Evolutionary conservation across 805 yeast genomes (phyloP).

Genomic region (Kazachstania psychrophila): DNA sequence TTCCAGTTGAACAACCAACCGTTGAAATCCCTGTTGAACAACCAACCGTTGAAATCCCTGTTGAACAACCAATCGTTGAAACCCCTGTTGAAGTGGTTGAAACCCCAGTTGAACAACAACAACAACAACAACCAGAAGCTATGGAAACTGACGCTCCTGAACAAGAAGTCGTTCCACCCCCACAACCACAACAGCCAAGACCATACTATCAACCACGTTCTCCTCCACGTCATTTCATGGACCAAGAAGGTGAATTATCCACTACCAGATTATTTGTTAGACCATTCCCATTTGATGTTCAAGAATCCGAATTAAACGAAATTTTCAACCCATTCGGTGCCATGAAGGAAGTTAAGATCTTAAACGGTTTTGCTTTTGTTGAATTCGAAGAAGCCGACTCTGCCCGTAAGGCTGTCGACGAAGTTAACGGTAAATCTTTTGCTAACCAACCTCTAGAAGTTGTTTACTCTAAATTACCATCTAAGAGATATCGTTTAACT

Average conservation of each 20-base stretch:
- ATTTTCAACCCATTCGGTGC: constrained; percentile 61
- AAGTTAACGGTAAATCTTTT: constrained; percentile 62
- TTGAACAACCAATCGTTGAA: constrained; percentile 2
- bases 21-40: constrained; percentile 3
- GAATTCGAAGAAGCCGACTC: constrained; percentile 68
- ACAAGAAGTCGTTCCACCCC: constrained; percentile 7
- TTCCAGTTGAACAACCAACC: constrained; percentile 1
- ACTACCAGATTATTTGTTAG: constrained; percentile 46
- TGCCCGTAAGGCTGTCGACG: constrained; percentile 67
- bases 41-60: not conserved
- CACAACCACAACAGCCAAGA: constrained; percentile 16
- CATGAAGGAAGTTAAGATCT: constrained; percentile 54
- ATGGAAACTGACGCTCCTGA: constrained; percentile 7
- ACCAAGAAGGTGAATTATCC: constrained; percentile 32
- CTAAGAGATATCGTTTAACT: constrained; percentile 67
- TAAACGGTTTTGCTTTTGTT: constrained; percentile 83
- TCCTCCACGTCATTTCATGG: constrained; percentile 6
- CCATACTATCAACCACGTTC: constrained; percentile 12
- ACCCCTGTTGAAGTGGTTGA: constrained; percentile 2
- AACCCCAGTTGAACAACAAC: constrained; percentile 2
- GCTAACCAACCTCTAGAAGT: constrained; percentile 43
- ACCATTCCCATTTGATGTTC: constrained; percentile 50
- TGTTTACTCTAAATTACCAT: constrained; percentile 38
- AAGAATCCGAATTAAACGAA: constrained; percentile 55
- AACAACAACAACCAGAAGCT: constrained; percentile 10